These are phyloP conservation scores for Pleoardoris graminearum DNA, from an alignment of 2,329 filamentous ascomycete genomes.

Conservation along the genomic window DNA sequence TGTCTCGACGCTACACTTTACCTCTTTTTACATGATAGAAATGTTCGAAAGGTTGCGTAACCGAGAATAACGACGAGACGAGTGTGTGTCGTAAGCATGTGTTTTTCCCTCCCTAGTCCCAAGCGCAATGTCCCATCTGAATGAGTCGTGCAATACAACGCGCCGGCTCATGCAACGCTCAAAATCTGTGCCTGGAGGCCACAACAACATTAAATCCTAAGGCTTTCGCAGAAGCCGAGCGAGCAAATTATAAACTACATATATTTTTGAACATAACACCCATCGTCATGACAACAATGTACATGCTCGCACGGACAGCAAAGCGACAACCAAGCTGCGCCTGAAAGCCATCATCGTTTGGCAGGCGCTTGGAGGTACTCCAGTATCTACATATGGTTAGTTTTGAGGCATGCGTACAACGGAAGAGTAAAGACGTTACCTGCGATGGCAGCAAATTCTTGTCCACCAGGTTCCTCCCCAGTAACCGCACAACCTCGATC, in stretches of 20 bases:
- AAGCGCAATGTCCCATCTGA: too few relatives aligned
- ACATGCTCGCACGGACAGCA: not conserved
- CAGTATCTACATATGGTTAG: not conserved
- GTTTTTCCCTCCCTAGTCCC: too few relatives aligned
- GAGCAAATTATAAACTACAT: constrained; percentile 7
- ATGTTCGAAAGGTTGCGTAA: too few relatives aligned
- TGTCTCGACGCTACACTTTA: too few relatives aligned
- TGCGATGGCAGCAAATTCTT: constrained; percentile 61
- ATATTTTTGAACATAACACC: not conserved
- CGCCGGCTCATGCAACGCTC: not conserved
- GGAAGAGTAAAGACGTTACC: constrained; percentile 44
- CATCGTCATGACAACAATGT: not conserved
- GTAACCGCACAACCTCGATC: constrained; percentile 70
- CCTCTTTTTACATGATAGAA: too few relatives aligned
- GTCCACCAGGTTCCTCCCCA: constrained; percentile 67
- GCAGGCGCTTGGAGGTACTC: constrained; percentile 1
- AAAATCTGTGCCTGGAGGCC: too few relatives aligned
- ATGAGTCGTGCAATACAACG: not conserved
- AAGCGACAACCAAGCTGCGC: not conserved
- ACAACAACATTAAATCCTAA: not conserved
- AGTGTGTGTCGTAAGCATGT: too few relatives aligned
- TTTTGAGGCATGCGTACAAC: not conserved
- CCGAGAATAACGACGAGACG: too few relatives aligned
- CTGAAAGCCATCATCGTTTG: not conserved
- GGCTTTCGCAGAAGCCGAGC: not conserved